Evolutionary conservation across 805 yeast species (phyloP).

Genomic region (Candida ulmi): DNA sequence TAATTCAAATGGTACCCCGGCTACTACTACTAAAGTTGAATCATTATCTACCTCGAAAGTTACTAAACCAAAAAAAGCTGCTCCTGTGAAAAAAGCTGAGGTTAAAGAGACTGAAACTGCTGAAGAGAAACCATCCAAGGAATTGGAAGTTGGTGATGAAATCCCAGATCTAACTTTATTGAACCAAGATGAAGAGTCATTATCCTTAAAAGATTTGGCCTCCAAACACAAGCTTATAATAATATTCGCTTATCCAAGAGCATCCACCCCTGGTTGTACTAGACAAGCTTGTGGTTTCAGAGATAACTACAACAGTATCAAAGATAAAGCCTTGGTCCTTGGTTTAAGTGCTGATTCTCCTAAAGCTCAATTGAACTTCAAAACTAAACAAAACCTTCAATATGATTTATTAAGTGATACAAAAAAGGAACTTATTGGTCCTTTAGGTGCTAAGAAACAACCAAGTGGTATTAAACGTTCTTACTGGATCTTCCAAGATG

Average conservation of each 20-base stretch:
- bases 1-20: too few relatives aligned
- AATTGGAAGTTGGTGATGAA: slow-evolving; percentile 49
- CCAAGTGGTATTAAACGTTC: slow-evolving; percentile 79
- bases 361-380: slow-evolving; percentile 70
- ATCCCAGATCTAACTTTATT: slow-evolving; percentile 59
- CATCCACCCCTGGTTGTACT: slow-evolving; percentile 95
- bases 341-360: slow-evolving; percentile 86
- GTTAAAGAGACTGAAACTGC: slow-evolving; percentile 2
- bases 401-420: slow-evolving; percentile 79
- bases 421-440: slow-evolving; percentile 55
- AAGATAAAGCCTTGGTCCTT: slow-evolving; percentile 52
- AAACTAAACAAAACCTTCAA: slow-evolving; percentile 65
- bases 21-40: slow-evolving; percentile 8
- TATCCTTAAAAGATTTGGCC: slow-evolving; percentile 40
- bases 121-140: slow-evolving; percentile 3
- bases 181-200: slow-evolving; percentile 66
- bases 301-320: slow-evolving; percentile 50
- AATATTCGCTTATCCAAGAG: slow-evolving; percentile 80
- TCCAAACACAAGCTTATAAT: slow-evolving; percentile 40
- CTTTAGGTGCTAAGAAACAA: slow-evolving; percentile 77
- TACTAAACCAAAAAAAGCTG: slow-evolving; percentile 15
- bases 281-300: slow-evolving; percentile 90
- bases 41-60: slow-evolving; percentile 14
- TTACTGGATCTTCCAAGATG: slow-evolving; percentile 87
- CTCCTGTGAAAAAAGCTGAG: background rate